Base-by-base conservation (phyloP, 2,329 filamentous ascomycete genomes). In the Hymenoscyphus fructigenus region DNA sequence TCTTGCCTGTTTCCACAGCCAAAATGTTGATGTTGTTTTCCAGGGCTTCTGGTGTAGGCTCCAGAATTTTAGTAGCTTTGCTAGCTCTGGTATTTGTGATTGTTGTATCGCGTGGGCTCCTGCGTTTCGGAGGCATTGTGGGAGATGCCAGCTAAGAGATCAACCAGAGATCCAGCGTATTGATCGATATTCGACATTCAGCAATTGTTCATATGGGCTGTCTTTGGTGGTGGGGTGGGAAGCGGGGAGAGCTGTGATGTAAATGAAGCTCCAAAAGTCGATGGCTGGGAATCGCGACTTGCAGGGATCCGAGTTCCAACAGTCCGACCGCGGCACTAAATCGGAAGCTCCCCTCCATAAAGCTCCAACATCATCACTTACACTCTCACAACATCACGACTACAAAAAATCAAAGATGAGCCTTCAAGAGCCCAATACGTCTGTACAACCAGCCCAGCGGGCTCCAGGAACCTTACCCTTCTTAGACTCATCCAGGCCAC, bases 401-500 rank as follows among this genome's bases (percentile, higher is more conserved):
- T n/a, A n/a, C n/a, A n/a, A 20, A n/a, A 60, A 15, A 41, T 26
- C 28, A 60, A 62, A 36, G 29, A 69, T 70, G 65, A 50, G n/a
- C 6, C 44, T 50, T 6, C 44, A 4, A 50, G 44, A 50, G 1
- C 44, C 44, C 6, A 47, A 64, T 63, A 44, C 63, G 10, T 57
- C 20, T 6, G 14, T 53, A 41, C 36, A 38, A 23, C 29, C 64
- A 29, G 53, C 12, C 5, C 62, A 50, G 14, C n/a, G 38, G 41
- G 50, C 56, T 56, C 60, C 61, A 10, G 63, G 34, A 44, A 68
- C 53, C 10, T 67, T 75, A 32, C 28, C 66, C 23, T 59, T 73
- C 28, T 78, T 91, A 58, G 81, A 86, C 73, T 73, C 77, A 20
- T 75, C 77, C 20, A 68, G 74, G 23, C 76, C 81, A 10, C 85